These are phyloP conservation scores for Epichloe scottii DNA, from an alignment of 2,329 filamentous ascomycete species.

Conservation along the genomic window DNA sequence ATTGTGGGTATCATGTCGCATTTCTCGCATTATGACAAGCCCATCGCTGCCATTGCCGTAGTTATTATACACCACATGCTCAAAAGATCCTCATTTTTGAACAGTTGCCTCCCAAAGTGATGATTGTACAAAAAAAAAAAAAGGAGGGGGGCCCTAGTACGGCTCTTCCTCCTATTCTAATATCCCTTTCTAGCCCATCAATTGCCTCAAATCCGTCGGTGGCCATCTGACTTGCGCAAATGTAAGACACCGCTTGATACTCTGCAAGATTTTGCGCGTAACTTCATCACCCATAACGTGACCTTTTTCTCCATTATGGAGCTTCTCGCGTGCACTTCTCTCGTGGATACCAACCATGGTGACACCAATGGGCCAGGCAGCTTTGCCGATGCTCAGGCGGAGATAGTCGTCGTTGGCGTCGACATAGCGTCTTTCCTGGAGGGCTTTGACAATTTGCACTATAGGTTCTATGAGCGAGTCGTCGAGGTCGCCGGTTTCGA, in stretches of 20 bases:
- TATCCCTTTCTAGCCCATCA: conserved; percentile 56
- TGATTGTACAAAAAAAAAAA: too few species aligned
- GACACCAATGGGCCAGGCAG: conserved; percentile 96
- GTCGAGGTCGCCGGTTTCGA: conserved; percentile 71
- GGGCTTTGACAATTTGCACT: conserved; percentile 81
- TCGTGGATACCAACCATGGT: conserved; percentile 99
- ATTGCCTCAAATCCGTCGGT: conserved; percentile 77
- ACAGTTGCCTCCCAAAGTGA: too few species aligned
- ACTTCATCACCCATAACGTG: conserved; percentile 97
- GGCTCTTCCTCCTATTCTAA: neutral
- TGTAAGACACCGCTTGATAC: conserved; percentile 90
- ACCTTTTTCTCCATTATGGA: conserved; percentile 76
- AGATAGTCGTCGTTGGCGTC: conserved; percentile 95
- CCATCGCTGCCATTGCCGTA: neutral
- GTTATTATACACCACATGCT: neutral
- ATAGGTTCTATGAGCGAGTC: conserved; percentile 70
- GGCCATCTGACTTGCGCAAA: conserved; percentile 97
- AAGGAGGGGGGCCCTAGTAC: too few species aligned
- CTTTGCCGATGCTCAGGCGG: conserved; percentile 85
- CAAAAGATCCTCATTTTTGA: neutral
- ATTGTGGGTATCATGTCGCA: neutral
- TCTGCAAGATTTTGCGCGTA: conserved; percentile 91
- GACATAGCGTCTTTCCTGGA: conserved; percentile 84
- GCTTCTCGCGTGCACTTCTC: conserved; percentile 84
- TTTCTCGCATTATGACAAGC: neutral